phyloP scores from a whole-genome alignment of 2,329 filamentous ascomycete species.

The Alternaria sp. region DNA sequence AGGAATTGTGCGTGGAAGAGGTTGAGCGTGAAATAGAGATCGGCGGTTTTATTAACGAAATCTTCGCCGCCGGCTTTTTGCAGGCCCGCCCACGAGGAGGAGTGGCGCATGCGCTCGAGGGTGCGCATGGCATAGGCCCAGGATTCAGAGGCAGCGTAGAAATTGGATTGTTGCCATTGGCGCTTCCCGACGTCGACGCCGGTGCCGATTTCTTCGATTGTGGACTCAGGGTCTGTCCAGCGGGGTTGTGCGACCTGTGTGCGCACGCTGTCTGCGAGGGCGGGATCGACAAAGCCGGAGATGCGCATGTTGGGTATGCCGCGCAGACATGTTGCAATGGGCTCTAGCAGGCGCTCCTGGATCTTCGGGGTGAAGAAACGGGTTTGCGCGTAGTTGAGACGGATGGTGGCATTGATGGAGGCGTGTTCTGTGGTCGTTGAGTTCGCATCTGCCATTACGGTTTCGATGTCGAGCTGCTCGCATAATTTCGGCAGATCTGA shows the following conservation, averaged over 20 bases:
- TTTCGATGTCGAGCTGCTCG: slow-evolving; percentile 32
- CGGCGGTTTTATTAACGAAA: slow-evolving; percentile 33
- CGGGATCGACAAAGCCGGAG: slow-evolving; percentile 21
- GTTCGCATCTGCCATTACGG: slow-evolving; percentile 32
- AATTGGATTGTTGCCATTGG: slow-evolving; percentile 35
- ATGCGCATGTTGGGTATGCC: slow-evolving; percentile 28
- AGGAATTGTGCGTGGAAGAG: slow-evolving; percentile 31
- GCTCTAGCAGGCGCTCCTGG: slow-evolving; percentile 27
- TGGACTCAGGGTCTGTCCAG: slow-evolving; percentile 32
- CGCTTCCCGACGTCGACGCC: slow-evolving; percentile 36
- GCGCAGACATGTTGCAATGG: slow-evolving; percentile 27
- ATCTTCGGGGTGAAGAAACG: slow-evolving; percentile 24
- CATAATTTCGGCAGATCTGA: slow-evolving; percentile 30
- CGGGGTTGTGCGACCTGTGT: slow-evolving; percentile 27
- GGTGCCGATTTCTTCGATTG: slow-evolving; percentile 32
- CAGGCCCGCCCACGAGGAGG: slow-evolving; percentile 30
- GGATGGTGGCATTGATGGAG: slow-evolving; percentile 24
- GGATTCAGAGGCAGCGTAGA: slow-evolving; percentile 24
- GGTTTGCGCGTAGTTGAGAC: slow-evolving; percentile 22
- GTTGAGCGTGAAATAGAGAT: slow-evolving; percentile 35
- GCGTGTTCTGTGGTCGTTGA: slow-evolving; percentile 27
- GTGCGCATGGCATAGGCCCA: slow-evolving; percentile 34
- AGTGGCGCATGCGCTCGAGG: slow-evolving; percentile 37
- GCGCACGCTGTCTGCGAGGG: slow-evolving; percentile 17
- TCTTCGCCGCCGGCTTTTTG: slow-evolving; percentile 27